Base-by-base conservation (phyloP, 2,329 filamentous ascomycete genomes). In the Taxawa tesnikishii region DNA sequence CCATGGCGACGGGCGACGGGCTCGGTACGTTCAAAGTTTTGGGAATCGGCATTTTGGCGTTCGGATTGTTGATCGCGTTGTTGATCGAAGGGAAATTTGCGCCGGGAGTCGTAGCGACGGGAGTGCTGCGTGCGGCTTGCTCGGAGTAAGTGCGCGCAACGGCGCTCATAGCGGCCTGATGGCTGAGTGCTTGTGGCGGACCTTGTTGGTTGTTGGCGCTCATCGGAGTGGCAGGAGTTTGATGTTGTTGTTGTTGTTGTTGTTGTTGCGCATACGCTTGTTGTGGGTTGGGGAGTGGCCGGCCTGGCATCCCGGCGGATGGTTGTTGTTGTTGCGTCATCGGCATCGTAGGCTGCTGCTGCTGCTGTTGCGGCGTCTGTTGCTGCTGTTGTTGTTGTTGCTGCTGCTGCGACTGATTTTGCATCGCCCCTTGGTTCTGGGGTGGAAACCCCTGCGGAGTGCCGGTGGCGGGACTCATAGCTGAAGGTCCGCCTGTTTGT, bases 1-100 rank as follows among this genome's bases (percentile, higher is more conserved):
- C 73, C 76, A 88, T 78, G 8, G 68, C 56, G 14, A 94, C 85
- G 2, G 85, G 78, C 38, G 77, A 71, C 4, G 83, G 83, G 26
- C 78, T 67, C 32, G 75, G 68, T 5, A 79, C 73, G 28, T 80
- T 78, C 29, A 96, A 68, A 24, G 71, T 75, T 56, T 92, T 93
- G 3, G 84, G 79, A 30, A 93, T 93, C 0, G 78, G 77, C 63
- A 90, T 80, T 52, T 84, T 85, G 28, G 67, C 60, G 43, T 68
- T 71, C 59, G 53, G 51, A n/a, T n/a, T n/a, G 29, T 54, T 47
- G 39, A 38, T 41, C 8, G 23, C 45, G 21, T 40, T 55, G 12
- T 28, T 33, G 16, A 25, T 28, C 25, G 33, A 29, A 29, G 37
- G 32, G 30, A 38, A 38, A 13, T 41, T 33, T 15, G 30, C 31